Conservation (phyloP, 2,329 filamentous ascomycete species). For the Alternaria novae-zelandiae region DNA sequence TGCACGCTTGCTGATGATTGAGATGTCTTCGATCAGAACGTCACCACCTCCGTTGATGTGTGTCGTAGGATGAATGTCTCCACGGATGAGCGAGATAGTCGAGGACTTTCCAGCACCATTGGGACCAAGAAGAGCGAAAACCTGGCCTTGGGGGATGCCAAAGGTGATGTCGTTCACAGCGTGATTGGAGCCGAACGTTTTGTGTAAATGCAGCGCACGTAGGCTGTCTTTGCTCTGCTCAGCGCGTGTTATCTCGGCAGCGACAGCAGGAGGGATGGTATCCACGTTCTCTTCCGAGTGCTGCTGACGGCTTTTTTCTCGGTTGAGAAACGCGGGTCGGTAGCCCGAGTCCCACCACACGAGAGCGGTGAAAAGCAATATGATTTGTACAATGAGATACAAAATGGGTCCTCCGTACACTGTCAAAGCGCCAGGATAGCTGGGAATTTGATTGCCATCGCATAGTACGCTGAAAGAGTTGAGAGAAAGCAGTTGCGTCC, state of each 20-base stretch:
- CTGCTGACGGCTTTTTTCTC: constrained; percentile 41
- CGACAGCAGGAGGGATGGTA: constrained; percentile 62
- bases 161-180: constrained; percentile 92
- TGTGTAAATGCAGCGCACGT: constrained; percentile 79
- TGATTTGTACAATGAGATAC: constrained; percentile 77
- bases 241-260: constrained; percentile 68
- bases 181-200: constrained; percentile 72
- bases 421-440: constrained; percentile 72
- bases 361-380: constrained; percentile 73
- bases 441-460: constrained; percentile 64
- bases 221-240: constrained; percentile 71
- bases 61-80: constrained; percentile 77
- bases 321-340: constrained; percentile 60
- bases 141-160: constrained; percentile 77
- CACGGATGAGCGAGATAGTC: constrained; percentile 85
- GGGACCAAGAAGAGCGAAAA: constrained; percentile 87
- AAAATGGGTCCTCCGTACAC: constrained; percentile 85
- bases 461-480: constrained; percentile 87
- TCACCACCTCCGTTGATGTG: constrained; percentile 69
- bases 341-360: constrained; percentile 81
- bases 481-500: constrained; percentile 76
- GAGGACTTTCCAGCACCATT: constrained; percentile 93
- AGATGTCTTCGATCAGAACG: constrained; percentile 78
- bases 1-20: constrained; percentile 74
- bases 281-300: constrained; percentile 54